Conservation (phyloP, 805 yeast genomes). For the Starmerella roubikii region DNA sequence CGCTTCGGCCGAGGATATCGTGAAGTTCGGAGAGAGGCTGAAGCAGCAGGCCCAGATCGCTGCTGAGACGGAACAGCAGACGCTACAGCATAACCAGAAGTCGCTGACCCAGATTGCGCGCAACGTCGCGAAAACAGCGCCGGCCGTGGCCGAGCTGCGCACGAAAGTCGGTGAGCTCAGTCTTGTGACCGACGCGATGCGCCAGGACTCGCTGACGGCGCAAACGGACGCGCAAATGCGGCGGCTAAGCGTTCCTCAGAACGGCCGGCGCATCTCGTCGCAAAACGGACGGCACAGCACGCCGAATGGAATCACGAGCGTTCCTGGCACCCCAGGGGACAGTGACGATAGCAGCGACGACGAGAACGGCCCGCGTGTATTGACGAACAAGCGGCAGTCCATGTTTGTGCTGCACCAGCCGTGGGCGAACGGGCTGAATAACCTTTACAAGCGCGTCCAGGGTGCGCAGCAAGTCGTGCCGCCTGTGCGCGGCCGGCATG, state of each 20-base stretch:
- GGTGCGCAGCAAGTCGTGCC: constrained; percentile 78
- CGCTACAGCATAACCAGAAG: constrained; percentile 23
- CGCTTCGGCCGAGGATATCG: constrained; percentile 14
- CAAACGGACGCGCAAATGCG: constrained; percentile 11
- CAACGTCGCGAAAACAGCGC: constrained; percentile 49
- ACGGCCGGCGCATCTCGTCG: not conserved
- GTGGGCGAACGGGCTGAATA: constrained; percentile 64
- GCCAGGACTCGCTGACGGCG: constrained; percentile 39
- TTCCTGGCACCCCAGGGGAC: constrained; percentile 1
- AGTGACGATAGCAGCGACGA: constrained; percentile 4
- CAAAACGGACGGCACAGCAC: not conserved
- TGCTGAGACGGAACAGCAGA: constrained; percentile 20
- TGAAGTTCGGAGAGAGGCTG: constrained; percentile 15
- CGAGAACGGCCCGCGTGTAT: not conserved
- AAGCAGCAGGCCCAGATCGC: constrained; percentile 12
- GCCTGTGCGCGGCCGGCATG: constrained; percentile 65
- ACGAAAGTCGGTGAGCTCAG: constrained; percentile 45
- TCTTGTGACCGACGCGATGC: constrained; percentile 45
- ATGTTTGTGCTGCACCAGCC: constrained; percentile 59
- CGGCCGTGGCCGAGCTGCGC: constrained; percentile 50
- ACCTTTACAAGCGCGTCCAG: constrained; percentile 68
- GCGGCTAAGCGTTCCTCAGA: not conserved
- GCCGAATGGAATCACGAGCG: constrained; percentile 17
- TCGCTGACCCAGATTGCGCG: constrained; percentile 27
- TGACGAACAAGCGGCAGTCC: constrained; percentile 47